Evolutionary conservation across 176 grass and related monocot genomes (phyloP), one percentile per base, ranked within the genome.

Genomic region (Paspalum notatum): DNA sequence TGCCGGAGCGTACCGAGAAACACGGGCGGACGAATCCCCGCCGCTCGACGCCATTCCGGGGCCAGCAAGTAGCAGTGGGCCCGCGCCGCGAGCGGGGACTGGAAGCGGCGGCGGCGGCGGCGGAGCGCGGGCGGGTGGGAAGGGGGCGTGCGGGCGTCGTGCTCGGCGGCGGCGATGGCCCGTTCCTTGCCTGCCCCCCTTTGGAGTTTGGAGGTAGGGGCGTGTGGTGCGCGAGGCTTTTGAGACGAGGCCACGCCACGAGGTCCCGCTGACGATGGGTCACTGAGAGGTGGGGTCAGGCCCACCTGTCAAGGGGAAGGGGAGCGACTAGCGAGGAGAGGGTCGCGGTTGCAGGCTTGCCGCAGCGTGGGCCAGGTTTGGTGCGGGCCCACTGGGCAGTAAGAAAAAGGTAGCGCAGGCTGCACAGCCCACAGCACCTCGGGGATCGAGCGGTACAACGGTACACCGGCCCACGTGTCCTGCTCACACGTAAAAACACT

Each of bases 221-320:
- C 66, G 55, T 44, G 47, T 38, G 76, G 26, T 52, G 17, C 59
- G 59, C 26, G 45, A 78, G 60, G 46, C 75, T 78, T 77, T 78
- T 63, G 48, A 51, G 48, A 37, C 47, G 5, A 15, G 13, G 26
- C 20, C 53, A 20, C 32, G 67, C 15, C 42, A 71, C 66, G 67
- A 68, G 5, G n/a, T n/a, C n/a, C n/a, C n/a, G n/a, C n/a, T n/a
- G n/a, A n/a, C n/a, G n/a, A n/a, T n/a, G n/a, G n/a, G n/a, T n/a
- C n/a, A n/a, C n/a, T n/a, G n/a, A n/a, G n/a, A n/a, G n/a, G n/a
- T n/a, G n/a, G n/a, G n/a, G n/a, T n/a, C n/a, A n/a, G n/a, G n/a
- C n/a, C n/a, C n/a, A n/a, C n/a, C n/a, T n/a, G n/a, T n/a, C n/a
- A n/a, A n/a, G n/a, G n/a, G n/a, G n/a, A n/a, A n/a, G n/a, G n/a